Base-by-base conservation (phyloP, 176 grass and related monocot species). In the Oryza punctata region DNA sequence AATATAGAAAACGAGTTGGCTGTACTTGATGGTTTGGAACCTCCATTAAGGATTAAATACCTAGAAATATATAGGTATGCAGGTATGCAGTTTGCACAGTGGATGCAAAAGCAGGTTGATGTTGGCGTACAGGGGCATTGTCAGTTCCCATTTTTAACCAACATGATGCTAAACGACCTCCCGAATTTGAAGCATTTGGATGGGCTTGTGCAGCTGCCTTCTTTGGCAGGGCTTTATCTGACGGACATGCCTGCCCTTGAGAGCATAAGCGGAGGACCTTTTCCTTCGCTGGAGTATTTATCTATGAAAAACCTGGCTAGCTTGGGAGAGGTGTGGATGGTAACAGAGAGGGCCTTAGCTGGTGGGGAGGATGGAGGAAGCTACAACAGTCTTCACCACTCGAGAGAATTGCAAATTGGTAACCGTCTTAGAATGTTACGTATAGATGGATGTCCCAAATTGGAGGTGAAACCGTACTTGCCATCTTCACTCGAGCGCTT, bases 1-100 rank as follows among this genome's bases (percentile, higher is more conserved):
- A 23, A 21, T 28, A 33, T 29, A 6, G 44, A 65, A 45, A 2
- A 38, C 16, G 70, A 45, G 30, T 52, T 47, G 18, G 1, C 1
- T 5, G 63, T 71, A 15, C 45, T 82, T 70, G n/a, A 82, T 16
- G 26, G 8, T 70, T 67, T 82, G 57, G 67, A 71, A 27, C 79
- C 67, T 5, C 67, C 67, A 23, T 59, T 0, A 38, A 54, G 70
- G 4, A 82, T 82, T 26, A 37, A 72, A 23, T 11, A 16, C 0
- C 37, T 82, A 21, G 14, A 18, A 1, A 37, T 82, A 21, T 1
- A 59, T n/a, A 35, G 38, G 40, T 84, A 64, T 75, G 12, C 35
- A 12, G 67, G 70, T 32, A 6, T 0, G 15, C 25, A 3, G 32
- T 84, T 14, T 2, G 21, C n/a, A n/a, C 81, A 75, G 19, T 43